Evolutionary conservation across 225 moss, liverwort and hornwort species (phyloP).

Genomic region (Takakia lepidozioides): DNA sequence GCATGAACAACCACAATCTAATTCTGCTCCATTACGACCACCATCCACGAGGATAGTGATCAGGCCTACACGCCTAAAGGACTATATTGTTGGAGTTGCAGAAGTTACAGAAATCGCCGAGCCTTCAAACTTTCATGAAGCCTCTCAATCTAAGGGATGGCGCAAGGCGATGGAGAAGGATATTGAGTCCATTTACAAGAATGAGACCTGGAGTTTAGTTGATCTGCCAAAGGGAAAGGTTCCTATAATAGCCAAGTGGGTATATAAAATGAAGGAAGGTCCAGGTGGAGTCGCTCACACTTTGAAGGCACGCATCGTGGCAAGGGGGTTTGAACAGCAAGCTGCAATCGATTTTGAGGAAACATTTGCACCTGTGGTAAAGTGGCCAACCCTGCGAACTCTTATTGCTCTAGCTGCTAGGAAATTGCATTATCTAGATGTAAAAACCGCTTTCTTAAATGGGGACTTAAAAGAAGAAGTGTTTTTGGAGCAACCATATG

Average conservation of each 20-base stretch:
- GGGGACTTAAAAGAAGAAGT: no score
- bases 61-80: not conserved
- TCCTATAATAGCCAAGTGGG: not conserved
- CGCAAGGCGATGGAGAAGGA: not conserved
- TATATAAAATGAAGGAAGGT: not conserved
- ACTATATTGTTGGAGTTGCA: not conserved
- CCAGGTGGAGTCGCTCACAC: not conserved
- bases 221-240: not conserved
- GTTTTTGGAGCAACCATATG: no score
- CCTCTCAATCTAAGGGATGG: not conserved
- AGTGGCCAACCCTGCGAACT: not conserved
- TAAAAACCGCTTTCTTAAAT: no score
- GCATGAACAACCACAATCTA: no score
- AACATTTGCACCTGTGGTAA: not conserved
- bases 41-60: not conserved
- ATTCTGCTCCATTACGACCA: no score
- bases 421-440: no score
- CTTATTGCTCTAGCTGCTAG: not conserved
- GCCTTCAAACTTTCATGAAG: not conserved
- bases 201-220: not conserved
- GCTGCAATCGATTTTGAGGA: not conserved
- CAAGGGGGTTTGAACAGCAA: not conserved
- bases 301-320: not conserved
- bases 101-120: no score
- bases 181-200: not conserved